Percentiles rank a stretch among this genome's conserved stretches.
Evolutionary conservation across 345 rosid species (phyloP).

Genomic region (Nasturtium officinale): DNA sequence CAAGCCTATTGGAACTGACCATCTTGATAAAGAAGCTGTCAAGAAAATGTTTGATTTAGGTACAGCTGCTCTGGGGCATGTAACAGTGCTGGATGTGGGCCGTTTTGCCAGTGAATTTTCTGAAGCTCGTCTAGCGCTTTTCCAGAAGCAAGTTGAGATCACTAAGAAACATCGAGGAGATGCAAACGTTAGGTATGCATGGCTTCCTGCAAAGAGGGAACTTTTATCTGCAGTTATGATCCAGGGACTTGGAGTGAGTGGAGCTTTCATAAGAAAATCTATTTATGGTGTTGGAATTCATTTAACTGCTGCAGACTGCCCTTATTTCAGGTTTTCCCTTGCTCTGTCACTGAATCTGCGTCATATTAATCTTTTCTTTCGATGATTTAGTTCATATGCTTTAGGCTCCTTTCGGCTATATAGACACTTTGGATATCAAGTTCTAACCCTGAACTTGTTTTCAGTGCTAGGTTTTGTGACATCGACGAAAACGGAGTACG

Average conservation of each 20-base stretch:
- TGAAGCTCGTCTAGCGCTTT: slow-evolving; percentile 65
- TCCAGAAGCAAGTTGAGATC: slow-evolving; percentile 76
- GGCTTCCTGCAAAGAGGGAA: slow-evolving; percentile 79
- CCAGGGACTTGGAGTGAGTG: slow-evolving; percentile 76
- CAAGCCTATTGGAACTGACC: slow-evolving; percentile 37
- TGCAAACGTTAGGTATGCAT: slow-evolving; percentile 78
- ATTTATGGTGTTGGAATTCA: slow-evolving; percentile 76
- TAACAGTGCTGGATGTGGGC: slow-evolving; percentile 50
- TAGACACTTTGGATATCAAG: slow-evolving; percentile 7
- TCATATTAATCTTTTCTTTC: neutral
- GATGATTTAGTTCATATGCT: slow-evolving; percentile 2
- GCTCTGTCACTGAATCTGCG: neutral
- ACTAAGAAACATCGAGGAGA: slow-evolving; percentile 68
- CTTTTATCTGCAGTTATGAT: slow-evolving; percentile 47
- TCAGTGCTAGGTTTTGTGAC: slow-evolving; percentile 84
- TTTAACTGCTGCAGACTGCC: slow-evolving; percentile 59
- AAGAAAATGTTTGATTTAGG: slow-evolving; percentile 58
- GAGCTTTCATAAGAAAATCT: slow-evolving; percentile 54
- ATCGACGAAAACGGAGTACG: slow-evolving; percentile 81
- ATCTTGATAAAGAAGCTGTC: slow-evolving; percentile 51
- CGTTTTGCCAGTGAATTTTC: slow-evolving; percentile 51
- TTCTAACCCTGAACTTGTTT: slow-evolving; percentile 36
- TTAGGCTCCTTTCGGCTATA: neutral
- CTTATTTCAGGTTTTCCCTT: slow-evolving; percentile 61
- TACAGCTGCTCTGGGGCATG: slow-evolving; percentile 50